Evolutionary conservation across 805 yeast genomes (phyloP), one percentile per base, ranked within the genome.

Genomic region (Saccharomyces eubayanus): DNA sequence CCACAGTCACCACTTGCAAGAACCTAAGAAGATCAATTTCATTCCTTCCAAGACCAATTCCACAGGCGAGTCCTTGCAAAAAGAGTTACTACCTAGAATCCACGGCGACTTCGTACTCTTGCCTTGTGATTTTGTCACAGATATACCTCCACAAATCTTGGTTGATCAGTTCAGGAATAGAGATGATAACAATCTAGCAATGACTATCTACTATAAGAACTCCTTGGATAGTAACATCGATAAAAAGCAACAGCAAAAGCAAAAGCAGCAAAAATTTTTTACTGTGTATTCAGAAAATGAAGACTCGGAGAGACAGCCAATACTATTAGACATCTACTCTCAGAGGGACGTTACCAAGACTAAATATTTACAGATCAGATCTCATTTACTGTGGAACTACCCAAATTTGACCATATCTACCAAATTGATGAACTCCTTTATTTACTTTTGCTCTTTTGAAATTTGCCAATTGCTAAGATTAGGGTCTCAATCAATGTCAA

Each of bases 61-160:
- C 12, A 83, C 88, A 14, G 95, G 94, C n/a, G 82, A 77, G 52
- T 73, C 83, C 49, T 64, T 89, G 43, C 74, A 76, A 51, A 59
- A 56, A 47, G 77, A 80, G 53, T 70, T 79, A 57, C 73, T 79
- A 49, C 74, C 72, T 9, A 66, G 71, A 52, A 63, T 72, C 30
- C 59, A 66, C 51, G 64, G 76, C 31, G 84, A 84, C 65, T 84
- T 89, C 63, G 88, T 90, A n/a, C 70, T 94, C 31, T 72, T 94
- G 53, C 97, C 98, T 6, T 92, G 97, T 72, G 99, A 95, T 69
- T 88, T 94, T 66, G 76, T 95, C 52, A 90, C 98, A 1, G 92
- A 91, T 66, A 74, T 92, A 41, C 96, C 96, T 3, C 96, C 98
- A 10, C 92, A 88, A 63, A 85, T 85, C 20, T 76, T 94, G 31